Evolutionary conservation across 495 filamentous ascomycete species (phyloP).

Genomic region (Bacidia rubella): DNA sequence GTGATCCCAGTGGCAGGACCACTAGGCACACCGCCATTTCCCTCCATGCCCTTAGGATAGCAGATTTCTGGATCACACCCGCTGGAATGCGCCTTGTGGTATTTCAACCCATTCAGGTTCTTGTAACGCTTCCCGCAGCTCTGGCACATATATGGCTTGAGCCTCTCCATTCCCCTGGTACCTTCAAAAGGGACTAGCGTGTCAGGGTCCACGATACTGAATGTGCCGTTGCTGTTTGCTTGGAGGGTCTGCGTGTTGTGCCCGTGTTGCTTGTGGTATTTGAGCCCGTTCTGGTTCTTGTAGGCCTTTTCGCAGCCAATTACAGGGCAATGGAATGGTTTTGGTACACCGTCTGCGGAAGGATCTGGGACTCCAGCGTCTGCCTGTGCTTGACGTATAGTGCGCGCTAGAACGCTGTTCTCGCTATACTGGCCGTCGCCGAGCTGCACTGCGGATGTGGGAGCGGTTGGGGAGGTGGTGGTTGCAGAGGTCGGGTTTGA

Average conservation of each 20-base stretch:
- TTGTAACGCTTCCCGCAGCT: slow-evolving; percentile 98
- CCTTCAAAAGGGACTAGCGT: slow-evolving; percentile 89
- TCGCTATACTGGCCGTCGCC: slow-evolving; percentile 60
- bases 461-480: slow-evolving; percentile 47
- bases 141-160: slow-evolving; percentile 96
- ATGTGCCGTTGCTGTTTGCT: slow-evolving; percentile 90
- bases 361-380: slow-evolving; percentile 49
- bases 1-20: too few relatives aligned
- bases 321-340: slow-evolving; percentile 93
- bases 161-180: slow-evolving; percentile 97
- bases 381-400: slow-evolving; percentile 62
- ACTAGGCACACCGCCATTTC: background rate
- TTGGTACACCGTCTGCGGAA: slow-evolving; percentile 56
- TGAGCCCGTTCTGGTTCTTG: slow-evolving; percentile 98
- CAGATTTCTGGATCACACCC: slow-evolving; percentile 42
- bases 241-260: slow-evolving; percentile 93
- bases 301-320: slow-evolving; percentile 99
- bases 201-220: slow-evolving; percentile 94
- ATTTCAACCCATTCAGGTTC: slow-evolving; percentile 94
- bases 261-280: slow-evolving; percentile 79
- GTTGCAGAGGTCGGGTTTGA: slow-evolving; percentile 42
- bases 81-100: slow-evolving; percentile 77
- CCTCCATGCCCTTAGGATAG: background rate
- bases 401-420: slow-evolving; percentile 57
- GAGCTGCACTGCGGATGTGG: slow-evolving; percentile 35